Evolutionary conservation across 352 stramenopile genomes (phyloP).

Genomic region (Aphanomyces astaci): DNA sequence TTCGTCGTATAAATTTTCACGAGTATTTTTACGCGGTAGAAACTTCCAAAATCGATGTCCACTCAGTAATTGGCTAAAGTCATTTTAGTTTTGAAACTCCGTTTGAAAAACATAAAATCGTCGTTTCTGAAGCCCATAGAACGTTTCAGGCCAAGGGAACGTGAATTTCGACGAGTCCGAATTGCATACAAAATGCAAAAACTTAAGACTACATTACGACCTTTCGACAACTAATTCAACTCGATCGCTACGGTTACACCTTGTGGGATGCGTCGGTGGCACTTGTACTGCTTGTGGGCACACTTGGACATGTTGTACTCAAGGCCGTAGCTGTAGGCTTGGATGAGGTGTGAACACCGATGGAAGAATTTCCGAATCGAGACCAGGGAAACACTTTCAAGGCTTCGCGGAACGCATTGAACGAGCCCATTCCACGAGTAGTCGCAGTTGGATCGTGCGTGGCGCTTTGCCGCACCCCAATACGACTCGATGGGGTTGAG

Average conservation of each 20-base stretch:
- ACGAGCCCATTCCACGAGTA: background rate
- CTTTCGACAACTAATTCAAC: background rate
- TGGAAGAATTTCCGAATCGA: slow-evolving; percentile 1
- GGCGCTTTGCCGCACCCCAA: background rate
- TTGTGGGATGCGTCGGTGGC: background rate
- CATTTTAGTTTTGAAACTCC: background rate
- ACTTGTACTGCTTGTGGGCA: slow-evolving; percentile 1
- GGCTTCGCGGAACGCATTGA: background rate
- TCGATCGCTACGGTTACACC: background rate
- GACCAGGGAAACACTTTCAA: background rate
- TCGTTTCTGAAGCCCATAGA: too few species aligned
- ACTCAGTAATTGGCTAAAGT: background rate
- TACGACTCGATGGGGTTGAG: too few species aligned
- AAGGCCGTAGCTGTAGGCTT: background rate
- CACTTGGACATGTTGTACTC: background rate
- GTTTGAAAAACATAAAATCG: background rate
- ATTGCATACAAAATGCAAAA: background rate
- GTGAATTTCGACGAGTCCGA: background rate
- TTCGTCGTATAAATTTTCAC: background rate
- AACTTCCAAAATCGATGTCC: background rate
- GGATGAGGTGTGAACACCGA: background rate
- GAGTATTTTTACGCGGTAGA: background rate
- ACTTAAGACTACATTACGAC: background rate
- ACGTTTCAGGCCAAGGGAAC: too few species aligned
- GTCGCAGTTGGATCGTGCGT: slow-evolving; percentile 3